Evolutionary conservation across 495 filamentous ascomycete genomes (phyloP).

Genomic region (Hypoxylon crocopeplum): DNA sequence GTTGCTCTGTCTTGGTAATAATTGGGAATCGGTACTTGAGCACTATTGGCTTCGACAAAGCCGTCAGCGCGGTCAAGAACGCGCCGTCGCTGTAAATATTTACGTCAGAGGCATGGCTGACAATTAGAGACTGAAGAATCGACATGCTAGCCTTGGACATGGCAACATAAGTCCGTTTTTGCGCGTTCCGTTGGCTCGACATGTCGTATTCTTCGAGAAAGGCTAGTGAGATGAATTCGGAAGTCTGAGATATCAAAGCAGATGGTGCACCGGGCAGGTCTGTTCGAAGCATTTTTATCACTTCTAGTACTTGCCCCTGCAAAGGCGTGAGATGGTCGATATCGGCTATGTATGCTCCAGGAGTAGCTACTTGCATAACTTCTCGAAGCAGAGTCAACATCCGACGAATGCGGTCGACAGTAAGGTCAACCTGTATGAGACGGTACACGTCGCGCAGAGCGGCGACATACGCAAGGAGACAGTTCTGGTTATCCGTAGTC

Average conservation of each 20-base stretch:
- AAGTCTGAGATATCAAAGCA: slow-evolving; percentile 69
- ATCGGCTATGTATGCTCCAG: slow-evolving; percentile 80
- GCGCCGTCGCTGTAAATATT: slow-evolving; percentile 72
- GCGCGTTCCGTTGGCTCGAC: slow-evolving; percentile 39
- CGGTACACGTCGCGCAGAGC: slow-evolving; percentile 80
- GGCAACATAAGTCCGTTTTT: slow-evolving; percentile 79
- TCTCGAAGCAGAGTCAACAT: slow-evolving; percentile 68
- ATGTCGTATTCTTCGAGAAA: slow-evolving; percentile 52
- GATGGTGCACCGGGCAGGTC: slow-evolving; percentile 72
- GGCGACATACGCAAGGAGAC: slow-evolving; percentile 78
- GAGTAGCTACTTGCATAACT: slow-evolving; percentile 64
- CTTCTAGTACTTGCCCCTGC: slow-evolving; percentile 76
- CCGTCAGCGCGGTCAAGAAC: slow-evolving; percentile 63
- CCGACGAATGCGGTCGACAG: slow-evolving; percentile 62
- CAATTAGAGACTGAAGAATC: slow-evolving; percentile 68
- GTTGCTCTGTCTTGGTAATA: slow-evolving; percentile 61
- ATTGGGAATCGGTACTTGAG: slow-evolving; percentile 76
- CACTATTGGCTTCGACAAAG: slow-evolving; percentile 69
- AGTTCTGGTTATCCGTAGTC: slow-evolving; percentile 72
- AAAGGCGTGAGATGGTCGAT: slow-evolving; percentile 82
- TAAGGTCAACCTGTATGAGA: slow-evolving; percentile 71
- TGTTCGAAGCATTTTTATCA: slow-evolving; percentile 71
- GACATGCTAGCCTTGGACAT: slow-evolving; percentile 80
- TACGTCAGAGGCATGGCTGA: slow-evolving; percentile 64
- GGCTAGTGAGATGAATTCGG: slow-evolving; percentile 73